Evolutionary conservation across 2,329 filamentous ascomycete species (phyloP).

Genomic region (Akanthomyces lecanii): DNA sequence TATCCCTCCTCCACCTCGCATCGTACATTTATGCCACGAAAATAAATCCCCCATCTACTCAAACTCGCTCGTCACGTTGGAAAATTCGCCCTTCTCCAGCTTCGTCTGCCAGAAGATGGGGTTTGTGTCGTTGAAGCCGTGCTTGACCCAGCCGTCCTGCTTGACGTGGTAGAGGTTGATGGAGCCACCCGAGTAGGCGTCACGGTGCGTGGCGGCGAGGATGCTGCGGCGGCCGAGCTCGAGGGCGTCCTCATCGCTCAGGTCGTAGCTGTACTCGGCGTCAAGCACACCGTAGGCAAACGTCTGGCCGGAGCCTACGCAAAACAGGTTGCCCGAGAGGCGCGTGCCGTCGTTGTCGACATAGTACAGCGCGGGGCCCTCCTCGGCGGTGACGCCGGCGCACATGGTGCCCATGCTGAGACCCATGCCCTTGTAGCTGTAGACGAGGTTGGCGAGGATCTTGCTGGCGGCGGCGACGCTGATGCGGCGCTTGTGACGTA

Average conservation of each 20-base stretch:
- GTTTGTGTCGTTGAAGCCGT: slow-evolving; percentile 97
- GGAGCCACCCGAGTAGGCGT: slow-evolving; percentile 97
- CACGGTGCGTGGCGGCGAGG: slow-evolving; percentile 89
- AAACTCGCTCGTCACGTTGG: slow-evolving; percentile 80
- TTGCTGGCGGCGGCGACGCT: slow-evolving; percentile 95
- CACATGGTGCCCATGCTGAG: slow-evolving; percentile 99
- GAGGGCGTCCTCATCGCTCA: slow-evolving; percentile 81
- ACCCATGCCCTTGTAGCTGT: slow-evolving; percentile 98
- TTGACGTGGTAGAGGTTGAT: slow-evolving; percentile 99
- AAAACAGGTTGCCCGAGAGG: slow-evolving; percentile 91
- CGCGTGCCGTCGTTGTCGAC: slow-evolving; percentile 92
- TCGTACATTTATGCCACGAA: not conserved
- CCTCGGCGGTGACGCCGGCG: slow-evolving; percentile 89
- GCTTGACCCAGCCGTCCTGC: slow-evolving; percentile 98
- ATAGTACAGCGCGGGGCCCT: slow-evolving; percentile 97
- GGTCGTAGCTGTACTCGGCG: slow-evolving; percentile 87
- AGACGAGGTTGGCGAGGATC: slow-evolving; percentile 97
- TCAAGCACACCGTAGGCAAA: slow-evolving; percentile 98
- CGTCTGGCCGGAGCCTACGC: slow-evolving; percentile 95
- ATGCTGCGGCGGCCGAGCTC: slow-evolving; percentile 90
- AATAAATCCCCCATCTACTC: slow-evolving; percentile 37
- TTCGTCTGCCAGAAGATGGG: slow-evolving; percentile 99
- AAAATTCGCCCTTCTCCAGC: slow-evolving; percentile 97
- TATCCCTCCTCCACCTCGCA: not conserved
- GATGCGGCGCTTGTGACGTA: slow-evolving; percentile 98